Evolutionary conservation across 2,329 filamentous ascomycete genomes (phyloP).

Genomic region (Alternaria viburni): DNA sequence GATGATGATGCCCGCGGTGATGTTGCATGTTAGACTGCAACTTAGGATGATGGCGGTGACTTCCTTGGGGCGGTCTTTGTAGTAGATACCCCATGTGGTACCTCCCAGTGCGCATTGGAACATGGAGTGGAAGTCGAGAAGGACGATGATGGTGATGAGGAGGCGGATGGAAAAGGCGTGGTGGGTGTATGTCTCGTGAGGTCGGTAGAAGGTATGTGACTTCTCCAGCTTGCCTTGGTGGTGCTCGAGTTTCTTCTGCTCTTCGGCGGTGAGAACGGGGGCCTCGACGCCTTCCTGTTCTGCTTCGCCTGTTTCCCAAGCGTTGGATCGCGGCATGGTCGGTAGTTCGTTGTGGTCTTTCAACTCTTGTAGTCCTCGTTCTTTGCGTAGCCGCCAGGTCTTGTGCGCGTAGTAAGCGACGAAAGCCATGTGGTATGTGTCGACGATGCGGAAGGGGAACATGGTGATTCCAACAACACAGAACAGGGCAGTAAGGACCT

Average conservation of each 20-base stretch:
- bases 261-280: slow-evolving; percentile 66
- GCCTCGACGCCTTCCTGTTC: slow-evolving; percentile 46
- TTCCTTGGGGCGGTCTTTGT: slow-evolving; percentile 71
- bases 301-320: slow-evolving; percentile 50
- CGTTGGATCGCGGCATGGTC: slow-evolving; percentile 48
- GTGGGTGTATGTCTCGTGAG: slow-evolving; percentile 85
- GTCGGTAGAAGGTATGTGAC: slow-evolving; percentile 88
- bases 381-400: slow-evolving; percentile 69
- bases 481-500: slow-evolving; percentile 66
- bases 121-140: slow-evolving; percentile 79
- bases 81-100: slow-evolving; percentile 79
- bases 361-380: slow-evolving; percentile 65
- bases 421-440: slow-evolving; percentile 87
- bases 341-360: slow-evolving; percentile 74
- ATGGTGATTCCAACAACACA: slow-evolving; percentile 68
- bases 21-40: slow-evolving; percentile 78
- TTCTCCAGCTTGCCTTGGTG: slow-evolving; percentile 81
- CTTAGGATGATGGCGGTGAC: slow-evolving; percentile 84
- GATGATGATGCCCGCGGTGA: slow-evolving; percentile 77
- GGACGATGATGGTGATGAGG: slow-evolving; percentile 74
- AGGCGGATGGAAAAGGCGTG: slow-evolving; percentile 76
- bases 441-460: slow-evolving; percentile 74
- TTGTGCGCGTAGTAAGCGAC: slow-evolving; percentile 73
- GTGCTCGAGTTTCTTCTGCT: slow-evolving; percentile 73
- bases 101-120: slow-evolving; percentile 81